Percentiles rank a stretch among this genome's conserved stretches.
Evolutionary conservation across 441 rosid genomes (phyloP).

Genomic region (Populus hybrid): DNA sequence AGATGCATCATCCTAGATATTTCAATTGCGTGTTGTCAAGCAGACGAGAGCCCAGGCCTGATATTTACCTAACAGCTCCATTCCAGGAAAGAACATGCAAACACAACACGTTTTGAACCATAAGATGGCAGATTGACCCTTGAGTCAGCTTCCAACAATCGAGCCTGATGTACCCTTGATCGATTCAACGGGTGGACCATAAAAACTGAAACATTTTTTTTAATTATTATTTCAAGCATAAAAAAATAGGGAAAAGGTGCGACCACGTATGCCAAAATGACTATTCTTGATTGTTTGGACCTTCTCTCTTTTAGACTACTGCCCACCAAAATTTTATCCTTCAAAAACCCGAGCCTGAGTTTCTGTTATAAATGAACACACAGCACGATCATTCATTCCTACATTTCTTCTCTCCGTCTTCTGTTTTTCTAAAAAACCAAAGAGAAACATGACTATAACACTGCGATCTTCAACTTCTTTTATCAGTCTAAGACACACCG

Average conservation of each 20-base stretch:
- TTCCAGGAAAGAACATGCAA: neutral
- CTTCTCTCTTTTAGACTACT: slow-evolving; percentile 24
- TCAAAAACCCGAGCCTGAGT: slow-evolving; percentile 20
- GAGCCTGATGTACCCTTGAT: neutral
- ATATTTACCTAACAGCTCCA: too few relatives aligned
- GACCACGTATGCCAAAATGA: slow-evolving; percentile 17
- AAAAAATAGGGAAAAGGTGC: neutral
- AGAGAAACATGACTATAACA: too few relatives aligned
- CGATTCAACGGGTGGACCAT: neutral
- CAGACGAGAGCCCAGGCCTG: too few relatives aligned
- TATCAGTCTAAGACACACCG: slow-evolving; percentile 52
- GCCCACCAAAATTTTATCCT: slow-evolving; percentile 44
- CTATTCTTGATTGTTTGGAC: slow-evolving; percentile 22
- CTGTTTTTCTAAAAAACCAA: too few relatives aligned
- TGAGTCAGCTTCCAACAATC: slow-evolving; percentile 4
- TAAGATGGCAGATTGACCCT: neutral
- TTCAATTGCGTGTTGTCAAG: neutral
- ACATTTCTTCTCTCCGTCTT: slow-evolving; percentile 25
- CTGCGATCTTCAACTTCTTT: slow-evolving; percentile 2
- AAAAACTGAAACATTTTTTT: neutral
- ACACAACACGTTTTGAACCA: neutral
- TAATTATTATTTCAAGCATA: neutral
- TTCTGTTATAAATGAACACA: slow-evolving; percentile 31
- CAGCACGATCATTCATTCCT: slow-evolving; percentile 29
- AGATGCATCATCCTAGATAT: slow-evolving; percentile 10